A percentile compares a stretch with the other conserved stretches of the same genome.
Evolutionary conservation across 352 stramenopile genomes (phyloP).

Genomic region (Pythium utonaiense): DNA sequence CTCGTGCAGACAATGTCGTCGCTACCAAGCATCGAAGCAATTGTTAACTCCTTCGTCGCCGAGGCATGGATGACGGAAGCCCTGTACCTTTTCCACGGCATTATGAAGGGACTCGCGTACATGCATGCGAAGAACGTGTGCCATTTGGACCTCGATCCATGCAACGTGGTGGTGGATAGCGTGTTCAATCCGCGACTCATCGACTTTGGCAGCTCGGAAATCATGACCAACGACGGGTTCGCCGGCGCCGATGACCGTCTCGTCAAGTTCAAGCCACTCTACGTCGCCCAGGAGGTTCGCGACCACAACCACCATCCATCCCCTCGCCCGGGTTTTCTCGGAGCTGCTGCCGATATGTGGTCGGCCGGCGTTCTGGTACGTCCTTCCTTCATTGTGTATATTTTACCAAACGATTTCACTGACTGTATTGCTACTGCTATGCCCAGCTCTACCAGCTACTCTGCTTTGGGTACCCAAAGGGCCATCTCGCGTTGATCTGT

Average conservation of each 20-base stretch:
- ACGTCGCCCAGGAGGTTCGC: constrained; percentile 67
- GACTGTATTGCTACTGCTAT: no score
- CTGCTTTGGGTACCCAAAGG: constrained; percentile 79
- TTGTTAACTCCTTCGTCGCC: constrained; percentile 58
- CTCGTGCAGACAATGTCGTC: constrained; percentile 54
- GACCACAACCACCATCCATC: constrained; percentile 52
- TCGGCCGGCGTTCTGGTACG: constrained; percentile 70
- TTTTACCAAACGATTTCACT: no score
- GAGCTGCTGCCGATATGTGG: constrained; percentile 78
- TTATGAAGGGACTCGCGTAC: constrained; percentile 67
- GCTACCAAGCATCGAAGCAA: constrained; percentile 40
- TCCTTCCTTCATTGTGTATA: neutral
- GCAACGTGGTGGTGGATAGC: constrained; percentile 72
- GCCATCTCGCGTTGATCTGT: constrained; percentile 65
- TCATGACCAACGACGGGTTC: constrained; percentile 65
- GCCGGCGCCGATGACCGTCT: constrained; percentile 47
- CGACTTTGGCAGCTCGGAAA: constrained; percentile 79
- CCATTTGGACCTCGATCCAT: constrained; percentile 77
- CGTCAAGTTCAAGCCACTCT: constrained; percentile 80
- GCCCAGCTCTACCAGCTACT: constrained; percentile 77
- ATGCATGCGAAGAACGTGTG: constrained; percentile 79
- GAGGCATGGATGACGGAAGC: constrained; percentile 69
- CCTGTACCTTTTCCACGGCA: constrained; percentile 57
- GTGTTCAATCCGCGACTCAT: constrained; percentile 55
- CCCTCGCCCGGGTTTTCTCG: constrained; percentile 58